These are phyloP conservation scores for Periconia sp. DNA, from an alignment of 2,329 filamentous ascomycete species.

Conservation along the genomic window DNA sequence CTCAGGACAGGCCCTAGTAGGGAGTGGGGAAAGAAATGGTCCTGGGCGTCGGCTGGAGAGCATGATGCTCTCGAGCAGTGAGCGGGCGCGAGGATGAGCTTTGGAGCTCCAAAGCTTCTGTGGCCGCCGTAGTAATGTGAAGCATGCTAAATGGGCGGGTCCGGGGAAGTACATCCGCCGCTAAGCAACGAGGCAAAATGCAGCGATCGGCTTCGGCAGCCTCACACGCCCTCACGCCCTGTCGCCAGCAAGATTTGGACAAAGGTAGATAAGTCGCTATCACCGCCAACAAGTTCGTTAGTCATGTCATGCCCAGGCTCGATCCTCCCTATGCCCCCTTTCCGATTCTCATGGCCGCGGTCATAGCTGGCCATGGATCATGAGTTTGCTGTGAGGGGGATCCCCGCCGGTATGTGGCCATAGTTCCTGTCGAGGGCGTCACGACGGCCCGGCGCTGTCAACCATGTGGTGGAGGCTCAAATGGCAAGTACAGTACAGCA, in stretches of 20 bases:
- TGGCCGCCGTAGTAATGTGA: slow-evolving; percentile 1
- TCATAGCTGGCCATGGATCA: neutral
- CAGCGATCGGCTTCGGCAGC: slow-evolving; percentile 32
- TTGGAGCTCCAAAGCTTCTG: slow-evolving; percentile 3
- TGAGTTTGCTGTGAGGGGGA: neutral
- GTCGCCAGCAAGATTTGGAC: too few relatives aligned
- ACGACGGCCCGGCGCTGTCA: neutral
- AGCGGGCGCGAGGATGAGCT: neutral
- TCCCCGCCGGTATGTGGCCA: neutral
- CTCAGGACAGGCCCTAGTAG: slow-evolving; percentile 2
- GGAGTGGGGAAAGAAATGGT: neutral
- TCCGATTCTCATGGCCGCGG: neutral
- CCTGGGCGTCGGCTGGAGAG: neutral
- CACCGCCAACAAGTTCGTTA: slow-evolving; percentile 7
- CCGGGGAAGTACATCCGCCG: slow-evolving; percentile 40
- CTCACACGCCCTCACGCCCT: slow-evolving; percentile 25
- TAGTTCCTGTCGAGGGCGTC: neutral
- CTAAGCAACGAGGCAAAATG: slow-evolving; percentile 26
- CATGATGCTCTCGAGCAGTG: neutral
- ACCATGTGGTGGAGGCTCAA: neutral
- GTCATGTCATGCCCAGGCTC: slow-evolving; percentile 1
- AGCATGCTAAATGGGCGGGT: slow-evolving; percentile 28
- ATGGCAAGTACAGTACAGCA: neutral
- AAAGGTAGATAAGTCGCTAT: too few relatives aligned
- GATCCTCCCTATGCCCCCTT: neutral